A percentile compares a stretch with the other conserved stretches of the same genome.
Evolutionary conservation across 495 filamentous ascomycete genomes (phyloP).

Genomic region (Neurospora sp.): DNA sequence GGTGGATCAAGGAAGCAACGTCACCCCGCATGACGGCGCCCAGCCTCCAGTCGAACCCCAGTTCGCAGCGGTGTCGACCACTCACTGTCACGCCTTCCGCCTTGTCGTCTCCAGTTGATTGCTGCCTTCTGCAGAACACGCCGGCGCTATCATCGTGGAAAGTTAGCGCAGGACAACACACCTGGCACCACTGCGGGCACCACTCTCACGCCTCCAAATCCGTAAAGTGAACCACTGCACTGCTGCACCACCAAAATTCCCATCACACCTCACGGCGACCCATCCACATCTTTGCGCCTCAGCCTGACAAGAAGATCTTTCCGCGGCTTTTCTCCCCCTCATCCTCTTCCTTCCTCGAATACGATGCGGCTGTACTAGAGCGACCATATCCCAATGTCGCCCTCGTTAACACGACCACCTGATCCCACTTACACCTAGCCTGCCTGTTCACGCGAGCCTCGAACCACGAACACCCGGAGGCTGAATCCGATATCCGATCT

Average conservation of each 20-base stretch:
- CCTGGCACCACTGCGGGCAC: background rate
- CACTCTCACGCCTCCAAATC: background rate
- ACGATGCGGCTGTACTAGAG: background rate
- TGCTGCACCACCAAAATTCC: background rate
- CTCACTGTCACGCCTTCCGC: background rate
- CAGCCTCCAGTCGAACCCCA: background rate
- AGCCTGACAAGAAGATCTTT: background rate
- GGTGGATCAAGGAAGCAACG: background rate
- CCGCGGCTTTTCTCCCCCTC: background rate
- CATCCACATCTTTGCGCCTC: background rate
- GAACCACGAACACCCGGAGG: background rate
- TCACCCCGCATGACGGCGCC: background rate
- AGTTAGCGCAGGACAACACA: background rate
- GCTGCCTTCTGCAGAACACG: background rate
- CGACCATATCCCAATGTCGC: background rate
- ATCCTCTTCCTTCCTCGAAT: background rate
- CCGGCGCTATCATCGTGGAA: background rate
- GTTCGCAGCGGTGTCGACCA: background rate
- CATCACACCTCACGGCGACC: background rate
- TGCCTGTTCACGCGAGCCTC: background rate
- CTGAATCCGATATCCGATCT: background rate
- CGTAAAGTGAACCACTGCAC: background rate
- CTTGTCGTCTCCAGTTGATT: background rate
- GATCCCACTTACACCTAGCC: background rate
- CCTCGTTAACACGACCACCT: background rate